Percentiles rank a stretch among this genome's conserved stretches.
These are phyloP conservation scores for Venturia carpophila DNA, from an alignment of 2,329 filamentous ascomycete genomes.

Conservation along the genomic window DNA sequence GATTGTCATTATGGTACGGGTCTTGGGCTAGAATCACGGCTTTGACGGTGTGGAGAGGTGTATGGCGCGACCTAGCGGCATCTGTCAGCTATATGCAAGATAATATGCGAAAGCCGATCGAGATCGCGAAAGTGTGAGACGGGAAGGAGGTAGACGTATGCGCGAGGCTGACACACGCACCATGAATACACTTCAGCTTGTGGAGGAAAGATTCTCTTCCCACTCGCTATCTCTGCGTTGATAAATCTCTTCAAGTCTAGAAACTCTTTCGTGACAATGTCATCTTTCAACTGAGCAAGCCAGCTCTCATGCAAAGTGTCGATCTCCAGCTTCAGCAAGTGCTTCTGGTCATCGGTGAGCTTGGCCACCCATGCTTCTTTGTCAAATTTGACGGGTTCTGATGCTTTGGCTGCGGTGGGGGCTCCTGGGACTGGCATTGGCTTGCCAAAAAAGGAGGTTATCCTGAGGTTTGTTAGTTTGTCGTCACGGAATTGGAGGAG, in stretches of 20 bases:
- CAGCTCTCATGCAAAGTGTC: conserved; percentile 86
- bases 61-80: conserved; percentile 73
- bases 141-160: not conserved
- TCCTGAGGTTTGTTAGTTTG: conserved; percentile 41
- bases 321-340: conserved; percentile 80
- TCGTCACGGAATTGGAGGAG: not conserved
- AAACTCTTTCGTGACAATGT: conserved; percentile 71
- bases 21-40: conserved; percentile 93
- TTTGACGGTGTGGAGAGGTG: conserved; percentile 80
- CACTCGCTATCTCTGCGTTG: conserved; percentile 62
- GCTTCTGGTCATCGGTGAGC: conserved; percentile 72
- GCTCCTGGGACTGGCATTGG: conserved; percentile 46
- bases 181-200: conserved; percentile 88
- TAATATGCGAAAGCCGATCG: not conserved
- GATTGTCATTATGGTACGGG: conserved; percentile 91
- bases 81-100: not conserved
- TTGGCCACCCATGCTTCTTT: conserved; percentile 83
- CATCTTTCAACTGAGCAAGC: conserved; percentile 81
- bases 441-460: conserved; percentile 80
- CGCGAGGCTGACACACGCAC: conserved; percentile 42
- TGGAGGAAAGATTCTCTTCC: conserved; percentile 80
- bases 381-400: conserved; percentile 56
- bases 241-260: conserved; percentile 83
- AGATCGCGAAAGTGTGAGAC: not conserved
- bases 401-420: conserved; percentile 23